Evolutionary conservation across 306 rosid species (phyloP), one percentile per base, ranked within the genome.

Genomic region (Prunus kanzakura): DNA sequence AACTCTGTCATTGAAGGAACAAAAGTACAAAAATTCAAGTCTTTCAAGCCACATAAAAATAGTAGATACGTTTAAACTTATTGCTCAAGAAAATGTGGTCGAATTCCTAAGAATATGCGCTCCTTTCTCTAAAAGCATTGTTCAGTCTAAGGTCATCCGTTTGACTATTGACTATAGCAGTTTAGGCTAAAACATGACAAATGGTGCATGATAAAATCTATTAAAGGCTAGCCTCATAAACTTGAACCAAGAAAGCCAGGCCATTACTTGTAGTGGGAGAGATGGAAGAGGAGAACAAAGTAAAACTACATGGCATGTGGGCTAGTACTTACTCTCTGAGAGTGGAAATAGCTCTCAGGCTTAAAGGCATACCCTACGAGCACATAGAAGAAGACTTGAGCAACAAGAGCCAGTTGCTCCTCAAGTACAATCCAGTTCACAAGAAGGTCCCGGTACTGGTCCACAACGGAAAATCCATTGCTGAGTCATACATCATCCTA

Each of bases 381-480:
- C 75, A 58, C 38, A 66, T 78, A 1, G 81, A 78, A 18, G 83
- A 84, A 76, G 75, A 84, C 69, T 27, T 77, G 29, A 49, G 11
- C n/a, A 84, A 76, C 78, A 84, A 80, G 57, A 80, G 82, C 43
- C 30, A 47, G 60, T 14, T 30, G 11, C 79, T 80, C 19, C 64
- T 77, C 19, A 25, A 62, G 4, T 69, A 62, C 52, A 84, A 84
- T 52, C 77, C 82, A 11, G 78, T 80, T 27, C 72, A 76, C 63
- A 84, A 84, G 55, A 84, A 80, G 72, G 76, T 84, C 30, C 84
- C 78, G 12, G 80, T 84, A 20, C 82, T 84, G 7, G 75, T 84
- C 25, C 84, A 80, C 32, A 22, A 22, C 3, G 63, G 64, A 51
- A 72, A 20, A 15, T 58, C 71, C 54, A 80, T 83, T 27, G 56